phyloP scores from a whole-genome alignment of 805 yeast genomes.

The Jamesozyma hellenica region DNA sequence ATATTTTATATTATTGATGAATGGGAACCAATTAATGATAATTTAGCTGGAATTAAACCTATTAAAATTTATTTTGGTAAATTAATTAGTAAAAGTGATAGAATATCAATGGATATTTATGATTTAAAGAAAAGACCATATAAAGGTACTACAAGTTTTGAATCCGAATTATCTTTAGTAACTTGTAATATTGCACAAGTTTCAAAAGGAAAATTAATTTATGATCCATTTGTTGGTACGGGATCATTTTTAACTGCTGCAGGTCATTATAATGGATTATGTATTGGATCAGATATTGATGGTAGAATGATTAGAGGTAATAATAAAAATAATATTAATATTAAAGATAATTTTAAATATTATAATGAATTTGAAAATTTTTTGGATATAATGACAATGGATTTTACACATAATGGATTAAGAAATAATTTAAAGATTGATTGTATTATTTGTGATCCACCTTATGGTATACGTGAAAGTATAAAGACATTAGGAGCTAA shows the following conservation, averaged over 20 bases:
- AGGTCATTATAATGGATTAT: constrained; percentile 69
- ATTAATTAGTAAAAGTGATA: constrained; percentile 49
- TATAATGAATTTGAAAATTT: constrained; percentile 50
- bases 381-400: constrained; percentile 80
- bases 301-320: constrained; percentile 66
- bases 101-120: constrained; percentile 62
- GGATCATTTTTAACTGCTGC: constrained; percentile 90
- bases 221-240: constrained; percentile 95
- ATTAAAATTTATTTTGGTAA: constrained; percentile 64
- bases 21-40: constrained; percentile 41
- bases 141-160: constrained; percentile 95
- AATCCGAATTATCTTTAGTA: constrained; percentile 81
- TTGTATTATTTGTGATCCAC: constrained; percentile 89
- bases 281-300: constrained; percentile 87
- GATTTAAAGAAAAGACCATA: constrained; percentile 76
- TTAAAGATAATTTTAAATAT: constrained; percentile 61
- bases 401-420: constrained; percentile 84
- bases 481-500: constrained; percentile 84
- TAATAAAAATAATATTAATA: constrained; percentile 31
- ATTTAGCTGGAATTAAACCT: constrained; percentile 40
- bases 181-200: constrained; percentile 83
- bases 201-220: constrained; percentile 51
- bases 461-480: constrained; percentile 95
- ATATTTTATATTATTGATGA: constrained; percentile 67
- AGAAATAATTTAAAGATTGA: constrained; percentile 56